Evolutionary conservation across 257 asterid genomes (phyloP), one percentile per base, ranked within the genome.

Genomic region (Eucommia ulmoides): DNA sequence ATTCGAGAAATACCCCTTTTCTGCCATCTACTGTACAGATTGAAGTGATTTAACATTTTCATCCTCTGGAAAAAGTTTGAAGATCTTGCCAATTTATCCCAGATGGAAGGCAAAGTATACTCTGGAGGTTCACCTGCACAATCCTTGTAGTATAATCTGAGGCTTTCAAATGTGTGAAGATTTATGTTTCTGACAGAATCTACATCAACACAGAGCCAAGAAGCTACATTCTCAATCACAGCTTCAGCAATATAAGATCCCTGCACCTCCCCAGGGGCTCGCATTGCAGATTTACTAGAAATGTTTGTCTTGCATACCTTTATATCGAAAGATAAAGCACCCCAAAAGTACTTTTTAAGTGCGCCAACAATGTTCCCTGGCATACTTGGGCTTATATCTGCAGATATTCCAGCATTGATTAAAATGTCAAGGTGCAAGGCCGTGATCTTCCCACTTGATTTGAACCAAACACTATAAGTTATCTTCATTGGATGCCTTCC

Each of bases 401-500:
- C 23, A 0, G 63, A 50, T 19, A 68, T 67, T 60, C 94, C 92
- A 1, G 94, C 76, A 59, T 83, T 67, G 17, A 83, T 67, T 45
- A 83, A 64, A 62, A 80, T 50, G 57, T 83, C 72, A 18, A 80
- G 72, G 63, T 83, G 83, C 48, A 83, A 60, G n/a, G 94, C 94
- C 42, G 88, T 80, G 62, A 83, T 67, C 59, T 80, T 77, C 59
- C 92, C 92, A 21, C 65, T 70, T 23, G 83, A 70, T 61, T 73
- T 77, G 64, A 75, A 83, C 45, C 94, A 84, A 38, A 75, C 83
- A 55, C 58, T 71, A 54, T 83, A 83, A 17, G 79, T 75, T 69
- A 83, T 64, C 65, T 83, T 73, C 88, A 80, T 77, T 0, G 88
- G 94, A 56, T 83, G 92, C 53, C 94, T 75, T 68, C 92, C 94